phyloP scores from a whole-genome alignment of 345 rosid species.

The Melaleuca alternifolia region DNA sequence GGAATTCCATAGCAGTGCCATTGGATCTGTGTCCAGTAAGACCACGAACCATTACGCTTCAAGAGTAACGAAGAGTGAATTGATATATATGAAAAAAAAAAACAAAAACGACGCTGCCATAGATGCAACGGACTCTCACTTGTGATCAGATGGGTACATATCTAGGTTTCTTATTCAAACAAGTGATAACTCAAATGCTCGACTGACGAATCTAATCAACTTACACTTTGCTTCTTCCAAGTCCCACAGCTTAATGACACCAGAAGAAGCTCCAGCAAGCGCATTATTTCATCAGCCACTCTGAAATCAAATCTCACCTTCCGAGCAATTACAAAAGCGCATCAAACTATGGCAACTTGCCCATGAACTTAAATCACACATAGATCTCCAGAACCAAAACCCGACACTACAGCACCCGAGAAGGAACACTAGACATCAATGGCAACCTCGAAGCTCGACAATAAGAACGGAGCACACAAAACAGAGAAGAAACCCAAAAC shows the following conservation, averaged over 20 bases:
- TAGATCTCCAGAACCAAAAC: too few relatives aligned
- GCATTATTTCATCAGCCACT: constrained; percentile 1
- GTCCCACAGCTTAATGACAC: constrained; percentile 73
- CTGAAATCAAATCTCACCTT: neutral
- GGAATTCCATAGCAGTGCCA: constrained; percentile 88
- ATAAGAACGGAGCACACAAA: too few relatives aligned
- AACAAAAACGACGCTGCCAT: neutral
- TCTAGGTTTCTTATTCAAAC: neutral
- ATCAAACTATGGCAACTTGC: too few relatives aligned
- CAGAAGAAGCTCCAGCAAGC: constrained; percentile 68
- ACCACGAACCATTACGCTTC: constrained; percentile 99
- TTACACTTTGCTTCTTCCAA: constrained; percentile 72
- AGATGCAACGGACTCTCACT: neutral
- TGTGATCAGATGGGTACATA: neutral
- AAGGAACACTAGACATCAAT: too few relatives aligned
- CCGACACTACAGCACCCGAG: too few relatives aligned
- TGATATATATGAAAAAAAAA: neutral
- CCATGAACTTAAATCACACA: too few relatives aligned
- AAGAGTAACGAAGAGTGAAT: constrained; percentile 30
- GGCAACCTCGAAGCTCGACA: too few relatives aligned
- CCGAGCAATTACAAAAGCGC: neutral
- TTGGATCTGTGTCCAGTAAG: constrained; percentile 92
- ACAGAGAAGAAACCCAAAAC: too few relatives aligned
- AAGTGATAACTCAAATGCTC: neutral
- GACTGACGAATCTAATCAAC: constrained; percentile 11